Conservation (phyloP, 2,329 filamentous ascomycete species). For the Botrytis tulipae region DNA sequence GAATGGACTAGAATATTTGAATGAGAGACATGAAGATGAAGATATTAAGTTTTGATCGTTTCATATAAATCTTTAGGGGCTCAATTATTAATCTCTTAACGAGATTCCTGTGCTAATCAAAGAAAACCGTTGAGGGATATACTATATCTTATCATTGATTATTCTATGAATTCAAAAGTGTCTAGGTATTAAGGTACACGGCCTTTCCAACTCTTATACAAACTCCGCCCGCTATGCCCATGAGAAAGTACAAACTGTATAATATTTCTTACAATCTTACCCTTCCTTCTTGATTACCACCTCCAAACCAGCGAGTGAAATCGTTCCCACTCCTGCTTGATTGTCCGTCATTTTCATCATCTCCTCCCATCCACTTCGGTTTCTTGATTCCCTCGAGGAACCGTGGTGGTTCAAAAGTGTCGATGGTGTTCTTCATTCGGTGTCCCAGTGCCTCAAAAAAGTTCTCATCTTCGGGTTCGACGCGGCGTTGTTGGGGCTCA, state of each 20-base stretch:
- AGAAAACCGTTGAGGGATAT: background rate
- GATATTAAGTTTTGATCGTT: background rate
- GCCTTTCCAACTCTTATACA: slow-evolving; percentile 15
- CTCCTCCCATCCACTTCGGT: slow-evolving; percentile 76
- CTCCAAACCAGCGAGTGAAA: slow-evolving; percentile 59
- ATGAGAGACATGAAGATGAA: background rate
- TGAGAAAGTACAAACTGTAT: slow-evolving; percentile 20
- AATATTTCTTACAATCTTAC: slow-evolving; percentile 34
- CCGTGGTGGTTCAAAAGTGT: slow-evolving; percentile 74
- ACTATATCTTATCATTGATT: slow-evolving; percentile 6
- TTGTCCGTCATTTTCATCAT: slow-evolving; percentile 43
- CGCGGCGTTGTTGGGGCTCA: slow-evolving; percentile 36
- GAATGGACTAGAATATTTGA: background rate
- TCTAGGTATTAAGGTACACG: slow-evolving; percentile 12
- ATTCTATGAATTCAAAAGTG: slow-evolving; percentile 21
- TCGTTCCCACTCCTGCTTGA: slow-evolving; percentile 42
- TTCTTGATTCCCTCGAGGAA: slow-evolving; percentile 77
- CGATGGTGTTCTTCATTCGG: slow-evolving; percentile 87
- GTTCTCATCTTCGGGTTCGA: slow-evolving; percentile 68
- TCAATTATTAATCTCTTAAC: background rate
- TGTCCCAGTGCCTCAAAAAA: slow-evolving; percentile 83
- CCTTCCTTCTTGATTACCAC: slow-evolving; percentile 42
- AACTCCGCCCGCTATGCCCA: slow-evolving; percentile 38
- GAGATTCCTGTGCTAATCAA: background rate
- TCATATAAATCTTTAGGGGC: background rate